Evolutionary conservation across 495 filamentous ascomycete species (phyloP).

Genomic region (Annulohypoxylon bovei): DNA sequence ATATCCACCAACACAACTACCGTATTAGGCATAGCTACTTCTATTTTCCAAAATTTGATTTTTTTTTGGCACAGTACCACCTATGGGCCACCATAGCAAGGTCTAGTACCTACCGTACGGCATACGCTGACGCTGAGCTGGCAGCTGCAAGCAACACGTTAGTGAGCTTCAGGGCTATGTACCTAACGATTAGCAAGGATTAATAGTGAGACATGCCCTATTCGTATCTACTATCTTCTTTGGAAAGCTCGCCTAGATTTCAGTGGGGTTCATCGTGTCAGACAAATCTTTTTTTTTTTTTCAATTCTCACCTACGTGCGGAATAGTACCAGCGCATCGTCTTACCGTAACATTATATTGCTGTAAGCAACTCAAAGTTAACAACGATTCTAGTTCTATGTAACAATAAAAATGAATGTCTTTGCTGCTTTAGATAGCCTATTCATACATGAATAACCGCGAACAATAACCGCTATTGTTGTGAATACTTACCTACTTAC

Average conservation of each 20-base stretch:
- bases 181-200: constrained; percentile 24
- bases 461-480: not conserved
- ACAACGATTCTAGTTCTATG: not conserved
- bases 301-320: not conserved
- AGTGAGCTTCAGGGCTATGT: not conserved
- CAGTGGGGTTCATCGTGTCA: constrained; percentile 1
- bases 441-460: not conserved
- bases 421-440: not conserved
- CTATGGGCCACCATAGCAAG: constrained; percentile 31
- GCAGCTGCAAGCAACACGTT: constrained; percentile 23
- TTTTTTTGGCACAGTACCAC: too few relatives aligned
- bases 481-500: not conserved
- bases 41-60: too few relatives aligned
- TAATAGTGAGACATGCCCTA: constrained; percentile 32
- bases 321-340: constrained; percentile 5
- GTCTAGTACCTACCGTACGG: constrained; percentile 29
- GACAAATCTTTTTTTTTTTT: not conserved
- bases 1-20: too few relatives aligned
- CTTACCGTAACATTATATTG: constrained; percentile 4
- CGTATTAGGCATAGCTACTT: too few relatives aligned
- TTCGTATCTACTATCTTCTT: not conserved
- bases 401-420: not conserved
- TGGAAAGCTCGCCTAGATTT: constrained; percentile 3
- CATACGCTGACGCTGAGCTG: constrained; percentile 29
- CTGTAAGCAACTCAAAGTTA: not conserved